Evolutionary conservation across 2,329 filamentous ascomycete genomes (phyloP).

Genomic region (Periglandula ipomoeae): DNA sequence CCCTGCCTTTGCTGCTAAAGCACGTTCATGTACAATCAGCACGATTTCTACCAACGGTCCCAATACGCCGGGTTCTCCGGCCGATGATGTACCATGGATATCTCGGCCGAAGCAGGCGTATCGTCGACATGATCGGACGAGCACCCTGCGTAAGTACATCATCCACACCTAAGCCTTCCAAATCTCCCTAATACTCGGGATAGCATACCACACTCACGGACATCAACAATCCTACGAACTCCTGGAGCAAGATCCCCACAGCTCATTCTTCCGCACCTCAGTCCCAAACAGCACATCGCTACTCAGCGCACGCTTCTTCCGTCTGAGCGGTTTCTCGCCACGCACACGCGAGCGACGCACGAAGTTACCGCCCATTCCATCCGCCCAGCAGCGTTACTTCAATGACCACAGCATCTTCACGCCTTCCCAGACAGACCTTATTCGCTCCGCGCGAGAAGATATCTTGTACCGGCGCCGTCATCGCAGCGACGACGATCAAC

Average conservation of each 20-base stretch:
- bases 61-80: constrained; percentile 17
- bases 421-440: constrained; percentile 21
- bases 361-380: not conserved
- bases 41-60: constrained; percentile 19
- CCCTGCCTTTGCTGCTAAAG: constrained; percentile 18
- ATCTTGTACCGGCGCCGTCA: constrained; percentile 20
- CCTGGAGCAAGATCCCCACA: constrained; percentile 1
- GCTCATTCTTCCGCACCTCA: constrained; percentile 8
- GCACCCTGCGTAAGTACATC: constrained; percentile 3
- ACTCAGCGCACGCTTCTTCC: constrained; percentile 11
- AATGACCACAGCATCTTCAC: constrained; percentile 17
- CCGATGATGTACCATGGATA: constrained; percentile 7
- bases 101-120: constrained; percentile 1
- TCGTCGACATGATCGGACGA: not conserved
- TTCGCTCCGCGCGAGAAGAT: constrained; percentile 21
- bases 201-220: not conserved
- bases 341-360: constrained; percentile 9
- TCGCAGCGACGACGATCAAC: constrained; percentile 18
- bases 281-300: constrained; percentile 9
- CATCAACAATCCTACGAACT: constrained; percentile 6
- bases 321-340: constrained; percentile 17
- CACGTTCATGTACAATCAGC: constrained; percentile 21
- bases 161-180: not conserved
- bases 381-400: constrained; percentile 5
- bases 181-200: not conserved